A percentile compares a stretch with the other conserved stretches of the same genome.
phyloP scores from a whole-genome alignment of 1,284 basidiomycete species.

The Irpex lacteus region DNA sequence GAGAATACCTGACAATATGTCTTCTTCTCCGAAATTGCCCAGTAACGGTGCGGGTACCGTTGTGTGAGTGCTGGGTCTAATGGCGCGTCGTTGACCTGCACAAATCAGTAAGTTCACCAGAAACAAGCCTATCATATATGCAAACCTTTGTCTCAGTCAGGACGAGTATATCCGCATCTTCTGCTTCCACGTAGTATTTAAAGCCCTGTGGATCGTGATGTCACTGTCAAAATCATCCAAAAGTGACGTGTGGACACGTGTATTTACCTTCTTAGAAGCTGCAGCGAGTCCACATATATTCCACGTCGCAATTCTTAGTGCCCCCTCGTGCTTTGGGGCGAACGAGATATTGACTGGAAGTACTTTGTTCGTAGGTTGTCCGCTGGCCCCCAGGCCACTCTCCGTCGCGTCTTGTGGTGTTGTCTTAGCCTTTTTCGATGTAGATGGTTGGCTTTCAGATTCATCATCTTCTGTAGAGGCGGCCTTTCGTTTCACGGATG shows the following conservation, averaged over 20 bases:
- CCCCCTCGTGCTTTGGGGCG: conserved; percentile 43
- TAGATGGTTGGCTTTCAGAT: not conserved
- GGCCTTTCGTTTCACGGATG: conserved; percentile 7
- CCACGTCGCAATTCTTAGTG: conserved; percentile 67
- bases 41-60: conserved; percentile 69
- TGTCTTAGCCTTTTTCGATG: conserved; percentile 4
- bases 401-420: conserved; percentile 24
- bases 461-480: not conserved
- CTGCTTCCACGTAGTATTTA: conserved; percentile 75
- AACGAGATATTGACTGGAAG: conserved; percentile 65
- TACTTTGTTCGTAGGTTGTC: conserved; percentile 71
- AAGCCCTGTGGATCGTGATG: conserved; percentile 55
- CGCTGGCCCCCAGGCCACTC: conserved; percentile 31
- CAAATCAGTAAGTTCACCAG: not conserved
- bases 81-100: conserved; percentile 64
- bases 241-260: not conserved
- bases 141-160: conserved; percentile 79
- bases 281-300: conserved; percentile 73
- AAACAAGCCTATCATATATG: not conserved
- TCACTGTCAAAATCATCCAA: not conserved
- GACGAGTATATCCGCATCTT: conserved; percentile 78
- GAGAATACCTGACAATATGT: conserved; percentile 55
- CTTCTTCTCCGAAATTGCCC: conserved; percentile 75
- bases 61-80: conserved; percentile 52
- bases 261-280: conserved; percentile 64